Conservation (phyloP, 805 yeast species). For the Ogataea nonfermentans region DNA sequence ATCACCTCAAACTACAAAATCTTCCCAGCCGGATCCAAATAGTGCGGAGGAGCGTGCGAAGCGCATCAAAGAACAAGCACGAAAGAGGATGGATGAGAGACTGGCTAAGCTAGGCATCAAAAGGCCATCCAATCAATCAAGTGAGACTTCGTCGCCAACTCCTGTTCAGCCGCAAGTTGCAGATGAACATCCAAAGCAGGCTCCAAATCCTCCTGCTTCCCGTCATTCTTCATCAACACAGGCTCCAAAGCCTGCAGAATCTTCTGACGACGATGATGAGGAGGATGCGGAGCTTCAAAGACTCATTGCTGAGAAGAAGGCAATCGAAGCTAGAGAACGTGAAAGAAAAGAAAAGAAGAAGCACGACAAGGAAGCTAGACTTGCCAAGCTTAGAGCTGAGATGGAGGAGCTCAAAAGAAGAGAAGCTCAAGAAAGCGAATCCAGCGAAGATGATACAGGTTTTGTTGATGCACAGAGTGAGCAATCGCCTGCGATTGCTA, state of each 20-base stretch:
- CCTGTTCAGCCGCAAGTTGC: slow-evolving; percentile 17
- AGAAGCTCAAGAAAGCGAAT: slow-evolving; percentile 35
- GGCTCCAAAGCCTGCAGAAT: slow-evolving; percentile 7
- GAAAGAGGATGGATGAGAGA: slow-evolving; percentile 79
- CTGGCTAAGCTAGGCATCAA: slow-evolving; percentile 76
- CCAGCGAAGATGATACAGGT: slow-evolving; percentile 25
- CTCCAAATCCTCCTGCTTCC: slow-evolving; percentile 24
- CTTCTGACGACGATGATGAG: slow-evolving; percentile 32
- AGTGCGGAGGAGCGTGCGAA: slow-evolving; percentile 42
- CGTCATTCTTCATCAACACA: slow-evolving; percentile 16
- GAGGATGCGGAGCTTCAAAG: slow-evolving; percentile 48
- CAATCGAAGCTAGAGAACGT: slow-evolving; percentile 39
- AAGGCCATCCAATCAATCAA: slow-evolving; percentile 27
- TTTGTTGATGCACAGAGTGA: slow-evolving; percentile 12
- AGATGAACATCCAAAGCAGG: slow-evolving; percentile 14
- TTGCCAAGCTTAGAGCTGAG: slow-evolving; percentile 57
- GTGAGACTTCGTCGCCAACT: slow-evolving; percentile 2
- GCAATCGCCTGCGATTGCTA: slow-evolving; percentile 13
- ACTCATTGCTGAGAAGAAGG: slow-evolving; percentile 47
- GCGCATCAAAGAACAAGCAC: slow-evolving; percentile 78
- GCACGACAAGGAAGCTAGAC: slow-evolving; percentile 56
- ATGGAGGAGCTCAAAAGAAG: slow-evolving; percentile 51
- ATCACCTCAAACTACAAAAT: background rate
- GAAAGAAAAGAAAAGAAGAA: slow-evolving; percentile 46
- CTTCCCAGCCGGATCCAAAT: slow-evolving; percentile 2